Base-by-base conservation (phyloP, 1,284 basidiomycete genomes). In the Pascua sp. region DNA sequence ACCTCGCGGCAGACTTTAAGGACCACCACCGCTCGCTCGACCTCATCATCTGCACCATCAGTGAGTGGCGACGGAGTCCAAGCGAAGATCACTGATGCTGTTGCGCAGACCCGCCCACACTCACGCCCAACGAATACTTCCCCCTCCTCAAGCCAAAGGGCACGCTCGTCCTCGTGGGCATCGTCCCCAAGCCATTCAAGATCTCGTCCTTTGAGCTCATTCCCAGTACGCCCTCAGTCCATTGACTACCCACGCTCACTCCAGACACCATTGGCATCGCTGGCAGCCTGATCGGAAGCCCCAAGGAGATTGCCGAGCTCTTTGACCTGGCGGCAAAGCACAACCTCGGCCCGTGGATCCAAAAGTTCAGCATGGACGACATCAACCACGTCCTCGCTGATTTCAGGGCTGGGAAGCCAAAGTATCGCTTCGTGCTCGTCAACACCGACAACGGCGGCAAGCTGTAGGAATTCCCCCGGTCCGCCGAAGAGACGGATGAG, bases 341-440 rank as follows among this genome's bases (percentile, higher is more conserved):
- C 46, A 60, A 75, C 47, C 47, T 70, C 38, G 60, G 71, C 54
- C 66, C 69, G 2, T 69, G 67, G 69, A 62, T 68, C 48, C 46
- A 61, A 44, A 70, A 70, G 59, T 54, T 54, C 17, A 66, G 70
- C 50, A 71, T 80, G 69, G 74, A 76, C 60, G 74, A 80, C 53
- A 77, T 75, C 66, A 76, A 77, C 63, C 65, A 77, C 66, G 78
- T 77, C 13, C 71, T 81, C 42, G 61, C 40, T 1, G 73, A 77
- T 50, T 70, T 80, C 56, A 61, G 77, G 43, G 67, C 68, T 18
- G 75, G 76, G 51, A 74, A 79, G 59, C 70, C 74, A 46, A 59
- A 72, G 39, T 80, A 79, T 76, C 71, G 79, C 51, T 78, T 76
- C 61, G 77, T 78, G 39, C 71, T 80, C 39, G 73, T 66, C 50